phyloP scores from a whole-genome alignment of 805 yeast species.

The Pichia heedii region DNA sequence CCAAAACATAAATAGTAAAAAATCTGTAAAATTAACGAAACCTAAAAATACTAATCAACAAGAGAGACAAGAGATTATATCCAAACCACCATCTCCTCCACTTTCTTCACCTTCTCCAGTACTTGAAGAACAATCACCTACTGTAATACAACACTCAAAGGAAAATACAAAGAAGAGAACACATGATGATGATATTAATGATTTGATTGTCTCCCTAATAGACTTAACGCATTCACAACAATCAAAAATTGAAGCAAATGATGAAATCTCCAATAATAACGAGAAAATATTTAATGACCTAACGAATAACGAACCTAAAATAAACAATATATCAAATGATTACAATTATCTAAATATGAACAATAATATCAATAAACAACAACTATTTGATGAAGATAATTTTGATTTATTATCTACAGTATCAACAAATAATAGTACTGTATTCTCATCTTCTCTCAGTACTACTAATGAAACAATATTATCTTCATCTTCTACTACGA shows the following conservation, averaged over 20 bases:
- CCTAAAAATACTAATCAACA: too few species aligned
- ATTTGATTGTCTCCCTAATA: constrained; percentile 27
- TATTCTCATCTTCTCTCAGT: constrained; percentile 16
- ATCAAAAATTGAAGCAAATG: neutral
- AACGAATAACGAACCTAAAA: neutral
- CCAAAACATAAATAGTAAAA: too few species aligned
- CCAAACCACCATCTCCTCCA: too few species aligned
- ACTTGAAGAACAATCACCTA: too few species aligned
- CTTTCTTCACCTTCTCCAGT: too few species aligned
- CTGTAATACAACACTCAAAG: constrained; percentile 10
- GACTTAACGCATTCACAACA: constrained; percentile 25
- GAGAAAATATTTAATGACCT: neutral
- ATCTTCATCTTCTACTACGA: constrained; percentile 8
- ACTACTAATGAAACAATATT: constrained; percentile 24
- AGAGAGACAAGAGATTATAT: too few species aligned
- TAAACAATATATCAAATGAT: neutral
- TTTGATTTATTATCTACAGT: constrained; percentile 22
- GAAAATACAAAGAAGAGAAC: constrained; percentile 12
- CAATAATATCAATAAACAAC: neutral
- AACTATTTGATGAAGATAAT: constrained; percentile 12
- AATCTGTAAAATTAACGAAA: too few species aligned
- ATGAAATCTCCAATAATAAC: neutral
- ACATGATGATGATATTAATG: constrained; percentile 30
- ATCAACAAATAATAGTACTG: constrained; percentile 18
- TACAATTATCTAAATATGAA: neutral